Base-by-base conservation (phyloP, 441 rosid species). In the Bocquillonia castaneifolia region DNA sequence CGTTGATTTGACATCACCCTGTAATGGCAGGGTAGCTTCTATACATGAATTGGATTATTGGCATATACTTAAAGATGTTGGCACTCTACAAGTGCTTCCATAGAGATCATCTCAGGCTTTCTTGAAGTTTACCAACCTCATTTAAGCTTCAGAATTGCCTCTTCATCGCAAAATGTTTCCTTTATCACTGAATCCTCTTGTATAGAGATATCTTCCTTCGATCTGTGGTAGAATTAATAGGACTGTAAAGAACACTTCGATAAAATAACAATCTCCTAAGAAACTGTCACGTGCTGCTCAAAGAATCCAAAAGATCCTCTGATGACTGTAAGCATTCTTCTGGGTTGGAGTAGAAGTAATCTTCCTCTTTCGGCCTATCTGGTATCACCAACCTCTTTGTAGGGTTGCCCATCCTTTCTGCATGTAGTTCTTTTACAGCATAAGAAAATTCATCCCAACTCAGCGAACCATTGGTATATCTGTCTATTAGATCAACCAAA, bases 311-410 rank as follows among this genome's bases (percentile, higher is more conserved):
- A 8, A 39, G 50, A 58, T 67, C 84, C 28, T 81, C 80, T 39
- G 83, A 69, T 18, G 66, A 29, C 40, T 84, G 83, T 75, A 90
- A 81, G 72, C 98, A 92, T 73, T 92, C 98, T 62, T 90, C 86
- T 5, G 98, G 96, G 68, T 92, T 92, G 42, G 98, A 84, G 68
- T 84, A 92, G 80, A 90, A 92, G 73, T 88, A 90, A 66, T 92
- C 96, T 79, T 92, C 98, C 71, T 90, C 98, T 62, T 90, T 92
- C 3, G 98, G 98, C 75, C 77, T 80, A 60, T 87, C 92, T 5
- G 86, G 90, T 52, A 90, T 87, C 59, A 88, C 85, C 73, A 78
- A 61, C 70, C 98, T 76, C 60, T 70, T 80, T 10, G 63, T 79
- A 0, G 89, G 89, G 55, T 81, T 83, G 18, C 98, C 96, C 82